Conservation (phyloP, 345 rosid genomes). For the Populus simonii region DNA sequence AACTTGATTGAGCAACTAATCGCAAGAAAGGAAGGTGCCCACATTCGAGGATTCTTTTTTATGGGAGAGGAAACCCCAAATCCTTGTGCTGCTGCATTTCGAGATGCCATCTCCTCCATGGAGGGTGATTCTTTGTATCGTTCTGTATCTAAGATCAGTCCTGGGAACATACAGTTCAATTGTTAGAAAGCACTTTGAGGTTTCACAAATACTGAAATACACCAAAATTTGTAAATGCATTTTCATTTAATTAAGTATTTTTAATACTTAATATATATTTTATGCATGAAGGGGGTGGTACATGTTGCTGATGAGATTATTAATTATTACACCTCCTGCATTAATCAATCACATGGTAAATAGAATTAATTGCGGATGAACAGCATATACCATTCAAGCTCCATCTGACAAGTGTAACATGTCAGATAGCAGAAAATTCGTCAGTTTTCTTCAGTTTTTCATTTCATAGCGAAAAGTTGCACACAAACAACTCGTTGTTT, state of each 20-base stretch:
- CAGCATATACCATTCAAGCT: neutral
- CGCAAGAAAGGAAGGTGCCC: neutral
- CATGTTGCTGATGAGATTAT: neutral
- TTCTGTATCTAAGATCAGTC: too few relatives aligned
- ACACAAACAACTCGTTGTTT: too few relatives aligned
- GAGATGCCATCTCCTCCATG: neutral
- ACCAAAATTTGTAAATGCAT: neutral
- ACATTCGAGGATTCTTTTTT: neutral
- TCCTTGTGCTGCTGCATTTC: neutral
- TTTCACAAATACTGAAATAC: neutral
- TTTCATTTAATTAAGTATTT: too few relatives aligned
- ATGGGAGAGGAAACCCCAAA: too few relatives aligned
- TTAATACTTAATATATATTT: too few relatives aligned
- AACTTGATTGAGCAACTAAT: neutral
- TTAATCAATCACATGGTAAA: neutral
- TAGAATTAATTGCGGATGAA: neutral
- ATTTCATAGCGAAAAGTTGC: neutral
- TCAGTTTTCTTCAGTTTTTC: too few relatives aligned
- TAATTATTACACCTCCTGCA: neutral
- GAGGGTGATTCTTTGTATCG: neutral
- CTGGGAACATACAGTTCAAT: neutral
- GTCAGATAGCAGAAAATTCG: too few relatives aligned
- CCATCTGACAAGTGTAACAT: too few relatives aligned
- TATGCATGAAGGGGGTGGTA: neutral
- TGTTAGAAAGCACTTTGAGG: neutral